Conservation (phyloP, 345 rosid species). For the Balakata baccata region DNA sequence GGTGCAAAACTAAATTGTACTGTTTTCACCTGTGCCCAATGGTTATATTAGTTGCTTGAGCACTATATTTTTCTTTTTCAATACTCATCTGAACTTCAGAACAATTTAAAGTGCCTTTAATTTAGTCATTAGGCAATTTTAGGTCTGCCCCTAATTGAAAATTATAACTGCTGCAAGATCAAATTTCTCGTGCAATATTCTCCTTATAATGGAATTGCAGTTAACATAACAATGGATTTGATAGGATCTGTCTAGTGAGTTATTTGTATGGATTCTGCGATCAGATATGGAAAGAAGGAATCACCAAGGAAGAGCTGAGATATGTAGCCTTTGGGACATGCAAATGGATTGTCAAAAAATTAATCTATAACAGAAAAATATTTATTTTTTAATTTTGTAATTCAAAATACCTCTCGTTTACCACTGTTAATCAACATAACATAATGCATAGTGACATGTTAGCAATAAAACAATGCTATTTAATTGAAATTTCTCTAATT, state of each 20-base stretch:
- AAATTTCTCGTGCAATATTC: neutral
- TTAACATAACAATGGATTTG: conserved; percentile 7
- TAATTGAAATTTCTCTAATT: too few relatives aligned
- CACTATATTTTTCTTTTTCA: neutral
- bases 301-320: conserved; percentile 99
- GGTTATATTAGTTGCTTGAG: neutral
- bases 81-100: neutral
- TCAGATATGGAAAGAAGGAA: conserved; percentile 92
- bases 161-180: neutral
- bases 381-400: too few relatives aligned
- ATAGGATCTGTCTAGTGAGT: conserved; percentile 94
- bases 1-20: neutral
- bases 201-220: neutral
- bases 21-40: neutral
- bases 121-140: neutral
- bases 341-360: too few relatives aligned
- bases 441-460: too few relatives aligned
- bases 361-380: too few relatives aligned
- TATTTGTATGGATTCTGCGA: conserved; percentile 94
- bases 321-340: conserved; percentile 17
- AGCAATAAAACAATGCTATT: too few relatives aligned
- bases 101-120: neutral
- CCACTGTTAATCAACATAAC: too few relatives aligned
- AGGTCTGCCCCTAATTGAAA: neutral
- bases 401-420: too few relatives aligned